Percentiles rank a stretch among this genome's conserved stretches.
Evolutionary conservation across 129 eudicot genomes (phyloP).

Genomic region (Artemisia annua): DNA sequence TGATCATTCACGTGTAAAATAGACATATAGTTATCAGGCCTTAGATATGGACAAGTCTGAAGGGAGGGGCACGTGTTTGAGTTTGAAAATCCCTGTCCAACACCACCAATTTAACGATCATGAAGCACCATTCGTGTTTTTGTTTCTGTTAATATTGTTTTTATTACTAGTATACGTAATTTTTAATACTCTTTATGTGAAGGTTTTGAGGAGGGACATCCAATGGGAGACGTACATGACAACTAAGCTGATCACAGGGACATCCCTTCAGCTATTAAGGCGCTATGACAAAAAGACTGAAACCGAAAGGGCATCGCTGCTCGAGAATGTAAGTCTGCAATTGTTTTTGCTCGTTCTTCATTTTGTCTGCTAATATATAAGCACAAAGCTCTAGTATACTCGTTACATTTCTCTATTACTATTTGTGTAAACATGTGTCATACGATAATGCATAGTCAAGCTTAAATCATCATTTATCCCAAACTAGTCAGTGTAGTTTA

Average conservation of each 20-base stretch:
- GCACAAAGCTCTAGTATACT: slow-evolving; percentile 18
- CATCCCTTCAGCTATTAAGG: slow-evolving; percentile 71
- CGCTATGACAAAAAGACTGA: slow-evolving; percentile 76
- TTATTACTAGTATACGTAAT: too few relatives aligned
- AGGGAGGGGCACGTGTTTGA: too few relatives aligned
- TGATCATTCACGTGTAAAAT: too few relatives aligned
- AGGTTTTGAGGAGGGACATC: slow-evolving; percentile 83
- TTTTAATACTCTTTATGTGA: slow-evolving; percentile 5
- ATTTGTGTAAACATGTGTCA: neutral
- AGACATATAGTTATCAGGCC: too few relatives aligned
- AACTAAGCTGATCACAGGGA: slow-evolving; percentile 72
- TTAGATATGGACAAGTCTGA: too few relatives aligned
- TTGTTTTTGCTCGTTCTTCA: slow-evolving; percentile 5
- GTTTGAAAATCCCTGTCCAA: too few relatives aligned
- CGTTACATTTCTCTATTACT: neutral
- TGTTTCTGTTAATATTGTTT: too few relatives aligned
- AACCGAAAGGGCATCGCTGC: slow-evolving; percentile 56
- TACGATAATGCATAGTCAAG: too few relatives aligned
- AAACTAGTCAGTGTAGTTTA: neutral
- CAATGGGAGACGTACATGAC: slow-evolving; percentile 96
- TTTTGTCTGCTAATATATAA: slow-evolving; percentile 1
- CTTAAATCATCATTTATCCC: too few relatives aligned
- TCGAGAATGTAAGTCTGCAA: slow-evolving; percentile 61
- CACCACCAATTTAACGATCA: too few relatives aligned
- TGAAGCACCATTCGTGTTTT: too few relatives aligned